Conservation (phyloP, 2,329 filamentous ascomycete genomes). For the Stachybotrys elegans region DNA sequence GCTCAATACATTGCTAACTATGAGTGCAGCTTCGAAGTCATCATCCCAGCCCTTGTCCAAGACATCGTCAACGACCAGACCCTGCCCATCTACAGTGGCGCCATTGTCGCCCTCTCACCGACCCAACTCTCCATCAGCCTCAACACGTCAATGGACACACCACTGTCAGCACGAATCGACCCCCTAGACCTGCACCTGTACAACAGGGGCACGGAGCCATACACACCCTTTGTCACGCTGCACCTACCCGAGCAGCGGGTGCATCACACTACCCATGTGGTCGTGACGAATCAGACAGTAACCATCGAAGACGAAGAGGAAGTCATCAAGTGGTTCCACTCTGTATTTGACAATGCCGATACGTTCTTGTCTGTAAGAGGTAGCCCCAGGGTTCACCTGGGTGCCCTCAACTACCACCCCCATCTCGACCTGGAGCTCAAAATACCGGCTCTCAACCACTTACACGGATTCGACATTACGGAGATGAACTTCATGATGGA, state of each 20-base stretch:
- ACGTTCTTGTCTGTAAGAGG: conserved; percentile 33
- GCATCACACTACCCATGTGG: conserved; percentile 29
- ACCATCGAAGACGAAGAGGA: conserved; percentile 32
- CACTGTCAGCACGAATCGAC: conserved; percentile 30
- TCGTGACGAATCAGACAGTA: conserved; percentile 27
- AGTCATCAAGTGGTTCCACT: conserved; percentile 31
- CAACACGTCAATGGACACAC: conserved; percentile 30
- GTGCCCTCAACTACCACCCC: conserved; percentile 29
- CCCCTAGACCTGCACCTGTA: conserved; percentile 34
- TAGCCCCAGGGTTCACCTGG: conserved; percentile 30
- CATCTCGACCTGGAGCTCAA: conserved; percentile 36
- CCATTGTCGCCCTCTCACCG: conserved; percentile 26
- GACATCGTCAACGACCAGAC: conserved; percentile 35
- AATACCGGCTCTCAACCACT: conserved; percentile 32
- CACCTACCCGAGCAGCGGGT: conserved; percentile 25
- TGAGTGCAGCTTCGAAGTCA: conserved; percentile 35
- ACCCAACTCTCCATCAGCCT: conserved; percentile 28
- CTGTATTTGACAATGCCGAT: conserved; percentile 30
- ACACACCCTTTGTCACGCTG: conserved; percentile 16
- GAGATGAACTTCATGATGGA: conserved; percentile 34
- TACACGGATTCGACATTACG: conserved; percentile 31
- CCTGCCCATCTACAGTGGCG: conserved; percentile 31
- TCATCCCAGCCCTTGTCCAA: conserved; percentile 41
- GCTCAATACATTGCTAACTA: neutral
- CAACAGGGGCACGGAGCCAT: conserved; percentile 25